Evolutionary conservation across 2,329 filamentous ascomycete species (phyloP).

Genomic region (Orbilia javanica): DNA sequence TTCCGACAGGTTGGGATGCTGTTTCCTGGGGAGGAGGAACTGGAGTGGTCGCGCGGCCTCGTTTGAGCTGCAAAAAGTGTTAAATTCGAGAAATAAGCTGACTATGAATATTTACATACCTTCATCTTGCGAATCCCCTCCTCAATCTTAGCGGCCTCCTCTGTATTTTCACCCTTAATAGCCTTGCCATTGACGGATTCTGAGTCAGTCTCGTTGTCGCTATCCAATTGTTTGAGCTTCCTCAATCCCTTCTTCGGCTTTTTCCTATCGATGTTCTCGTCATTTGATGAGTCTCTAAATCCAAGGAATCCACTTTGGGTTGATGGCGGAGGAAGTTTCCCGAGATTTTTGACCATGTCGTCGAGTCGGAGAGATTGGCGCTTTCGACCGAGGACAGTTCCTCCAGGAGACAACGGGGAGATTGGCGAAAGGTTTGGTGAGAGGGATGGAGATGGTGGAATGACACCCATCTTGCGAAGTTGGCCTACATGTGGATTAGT

Average conservation of each 20-base stretch:
- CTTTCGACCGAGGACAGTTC: conserved; percentile 18
- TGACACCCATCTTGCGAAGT: conserved; percentile 94
- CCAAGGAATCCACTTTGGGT: conserved; percentile 54
- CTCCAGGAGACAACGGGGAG: conserved; percentile 40
- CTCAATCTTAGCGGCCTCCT: conserved; percentile 56
- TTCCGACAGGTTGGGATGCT: conserved; percentile 44
- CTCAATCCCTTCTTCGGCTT: conserved; percentile 47
- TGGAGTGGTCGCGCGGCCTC: conserved; percentile 55
- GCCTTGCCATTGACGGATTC: conserved; percentile 48
- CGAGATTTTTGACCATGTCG: conserved; percentile 53
- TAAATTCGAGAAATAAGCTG: neutral
- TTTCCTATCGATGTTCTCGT: conserved; percentile 35
- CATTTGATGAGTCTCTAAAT: conserved; percentile 43
- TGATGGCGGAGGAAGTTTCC: conserved; percentile 48
- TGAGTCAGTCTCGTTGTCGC: conserved; percentile 54
- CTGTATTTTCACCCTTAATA: conserved; percentile 31
- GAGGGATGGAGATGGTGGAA: conserved; percentile 75
- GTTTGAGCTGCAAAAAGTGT: conserved; percentile 33
- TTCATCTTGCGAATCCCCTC: conserved; percentile 59
- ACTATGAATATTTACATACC: conserved; percentile 11
- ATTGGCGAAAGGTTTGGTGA: conserved; percentile 44
- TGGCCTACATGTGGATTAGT: conserved; percentile 73
- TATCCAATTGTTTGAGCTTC: conserved; percentile 49
- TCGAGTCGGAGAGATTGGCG: conserved; percentile 55
- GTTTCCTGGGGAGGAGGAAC: conserved; percentile 44